phyloP scores from a whole-genome alignment of 768 basidiomycete species.

The Stropharia rugosoannulata region DNA sequence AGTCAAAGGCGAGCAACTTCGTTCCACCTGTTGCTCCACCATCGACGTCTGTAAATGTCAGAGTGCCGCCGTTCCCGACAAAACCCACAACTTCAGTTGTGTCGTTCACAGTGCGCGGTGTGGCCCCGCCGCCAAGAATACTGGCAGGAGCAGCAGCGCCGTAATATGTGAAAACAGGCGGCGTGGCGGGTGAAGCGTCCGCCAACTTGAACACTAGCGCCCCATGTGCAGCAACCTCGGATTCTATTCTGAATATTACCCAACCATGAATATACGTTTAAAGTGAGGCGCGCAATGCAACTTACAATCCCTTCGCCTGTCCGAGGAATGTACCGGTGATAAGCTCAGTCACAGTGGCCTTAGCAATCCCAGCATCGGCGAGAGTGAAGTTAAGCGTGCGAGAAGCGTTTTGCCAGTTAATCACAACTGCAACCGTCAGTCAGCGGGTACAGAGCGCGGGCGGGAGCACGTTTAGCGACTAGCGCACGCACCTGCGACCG shows the following conservation, averaged over 20 bases:
- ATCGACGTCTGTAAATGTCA: constrained; percentile 41
- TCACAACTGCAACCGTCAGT: constrained; percentile 30
- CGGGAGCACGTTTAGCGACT: not conserved
- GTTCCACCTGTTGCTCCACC: constrained; percentile 40
- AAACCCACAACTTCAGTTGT: constrained; percentile 39
- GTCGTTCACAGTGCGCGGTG: constrained; percentile 32
- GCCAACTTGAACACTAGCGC: constrained; percentile 37
- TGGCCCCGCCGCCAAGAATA: constrained; percentile 37
- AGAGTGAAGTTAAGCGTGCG: constrained; percentile 40
- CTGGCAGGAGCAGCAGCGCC: constrained; percentile 30
- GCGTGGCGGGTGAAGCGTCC: constrained; percentile 20
- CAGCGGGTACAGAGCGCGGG: not conserved
- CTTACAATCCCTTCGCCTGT: constrained; percentile 34
- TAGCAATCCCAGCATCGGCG: constrained; percentile 40
- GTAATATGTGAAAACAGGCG: constrained; percentile 34
- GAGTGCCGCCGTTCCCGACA: constrained; percentile 41
- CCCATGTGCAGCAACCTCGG: constrained; percentile 33
- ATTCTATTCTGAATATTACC: constrained; percentile 29
- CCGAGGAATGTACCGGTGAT: constrained; percentile 39
- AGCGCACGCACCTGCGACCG: constrained; percentile 35
- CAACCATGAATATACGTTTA: not conserved
- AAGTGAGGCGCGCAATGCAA: not conserved
- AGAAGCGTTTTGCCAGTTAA: constrained; percentile 41
- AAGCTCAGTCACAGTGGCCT: constrained; percentile 39
- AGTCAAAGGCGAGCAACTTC: constrained; percentile 43